A percentile compares a stretch with the other conserved stretches of the same genome.
Conservation (phyloP, 768 basidiomycete species). For the Mrakia gelida region DNA sequence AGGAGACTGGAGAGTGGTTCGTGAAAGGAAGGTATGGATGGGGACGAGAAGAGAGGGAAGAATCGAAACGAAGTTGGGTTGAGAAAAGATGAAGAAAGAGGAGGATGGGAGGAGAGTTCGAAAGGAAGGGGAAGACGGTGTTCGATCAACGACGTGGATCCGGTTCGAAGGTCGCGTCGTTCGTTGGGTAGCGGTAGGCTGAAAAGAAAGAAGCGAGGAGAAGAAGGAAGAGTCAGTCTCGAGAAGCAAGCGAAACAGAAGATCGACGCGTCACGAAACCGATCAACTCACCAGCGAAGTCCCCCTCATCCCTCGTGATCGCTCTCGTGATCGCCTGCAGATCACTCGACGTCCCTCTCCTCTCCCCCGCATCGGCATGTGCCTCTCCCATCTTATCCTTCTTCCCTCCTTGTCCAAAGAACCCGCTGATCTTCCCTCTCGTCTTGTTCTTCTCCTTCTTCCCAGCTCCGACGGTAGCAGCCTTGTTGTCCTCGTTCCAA, state of each 20-base stretch:
- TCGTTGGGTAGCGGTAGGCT: conserved; percentile 23
- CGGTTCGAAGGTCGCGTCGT: conserved; percentile 9
- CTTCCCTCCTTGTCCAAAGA: conserved; percentile 23
- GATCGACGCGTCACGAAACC: background rate
- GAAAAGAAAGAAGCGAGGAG: background rate
- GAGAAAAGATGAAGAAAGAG: background rate
- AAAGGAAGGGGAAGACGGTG: background rate
- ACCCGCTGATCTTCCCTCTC: conserved; percentile 21
- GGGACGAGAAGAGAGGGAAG: background rate
- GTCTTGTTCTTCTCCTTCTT: conserved; percentile 30
- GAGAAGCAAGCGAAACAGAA: background rate
- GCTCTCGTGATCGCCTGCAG: background rate
- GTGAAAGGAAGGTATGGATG: background rate
- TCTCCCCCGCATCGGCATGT: background rate
- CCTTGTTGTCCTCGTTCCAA: background rate
- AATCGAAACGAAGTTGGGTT: background rate
- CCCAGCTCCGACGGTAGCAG: background rate
- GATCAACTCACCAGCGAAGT: conserved; percentile 5
- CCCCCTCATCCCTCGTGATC: conserved; percentile 9
- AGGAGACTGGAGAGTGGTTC: background rate
- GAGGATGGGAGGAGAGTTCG: background rate
- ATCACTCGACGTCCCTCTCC: background rate
- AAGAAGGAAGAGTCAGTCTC: background rate
- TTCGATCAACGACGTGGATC: background rate
- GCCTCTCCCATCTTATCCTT: conserved; percentile 17